These are phyloP conservation scores for Penicillium sp. DNA, from an alignment of 2,329 filamentous ascomycete species.

Conservation along the genomic window DNA sequence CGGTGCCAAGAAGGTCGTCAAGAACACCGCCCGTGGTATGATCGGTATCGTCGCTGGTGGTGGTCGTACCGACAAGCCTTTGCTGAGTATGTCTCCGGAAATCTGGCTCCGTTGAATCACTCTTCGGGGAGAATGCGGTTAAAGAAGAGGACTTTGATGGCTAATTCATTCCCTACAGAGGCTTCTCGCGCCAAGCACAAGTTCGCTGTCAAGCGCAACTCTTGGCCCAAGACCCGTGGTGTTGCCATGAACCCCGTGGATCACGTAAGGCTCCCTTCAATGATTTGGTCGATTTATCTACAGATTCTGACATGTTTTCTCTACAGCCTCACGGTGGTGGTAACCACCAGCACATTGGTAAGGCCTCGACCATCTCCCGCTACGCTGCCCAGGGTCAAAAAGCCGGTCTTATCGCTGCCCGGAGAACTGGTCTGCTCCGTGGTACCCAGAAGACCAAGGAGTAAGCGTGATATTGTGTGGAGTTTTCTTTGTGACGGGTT, in stretches of 20 bases:
- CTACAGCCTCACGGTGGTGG: constrained; percentile 77
- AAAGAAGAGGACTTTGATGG: too few relatives aligned
- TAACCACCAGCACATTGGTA: constrained; percentile 99
- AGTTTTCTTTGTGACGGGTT: constrained; percentile 49
- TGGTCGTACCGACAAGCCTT: constrained; percentile 98
- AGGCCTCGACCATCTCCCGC: constrained; percentile 97
- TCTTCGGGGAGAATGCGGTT: too few relatives aligned
- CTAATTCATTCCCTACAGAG: too few relatives aligned
- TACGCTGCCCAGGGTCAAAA: constrained; percentile 98
- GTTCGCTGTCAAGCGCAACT: constrained; percentile 99
- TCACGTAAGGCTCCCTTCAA: constrained; percentile 67
- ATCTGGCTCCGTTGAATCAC: too few relatives aligned
- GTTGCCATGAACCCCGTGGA: constrained; percentile 99
- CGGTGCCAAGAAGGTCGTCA: constrained; percentile 97
- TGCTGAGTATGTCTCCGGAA: too few relatives aligned
- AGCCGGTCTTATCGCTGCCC: constrained; percentile 99
- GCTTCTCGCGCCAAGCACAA: constrained; percentile 99
- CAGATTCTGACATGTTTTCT: constrained; percentile 17
- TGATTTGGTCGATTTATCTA: not conserved
- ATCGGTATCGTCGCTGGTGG: constrained; percentile 98
- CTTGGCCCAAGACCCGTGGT: constrained; percentile 99
- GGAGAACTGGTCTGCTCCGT: constrained; percentile 98
- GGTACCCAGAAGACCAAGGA: constrained; percentile 99
- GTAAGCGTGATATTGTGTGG: constrained; percentile 54
- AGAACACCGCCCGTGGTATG: constrained; percentile 89